Percentiles rank a stretch among this genome's conserved stretches.
phyloP scores from a whole-genome alignment of 1,284 basidiomycete genomes.

The Rhodotorula sp. region DNA sequence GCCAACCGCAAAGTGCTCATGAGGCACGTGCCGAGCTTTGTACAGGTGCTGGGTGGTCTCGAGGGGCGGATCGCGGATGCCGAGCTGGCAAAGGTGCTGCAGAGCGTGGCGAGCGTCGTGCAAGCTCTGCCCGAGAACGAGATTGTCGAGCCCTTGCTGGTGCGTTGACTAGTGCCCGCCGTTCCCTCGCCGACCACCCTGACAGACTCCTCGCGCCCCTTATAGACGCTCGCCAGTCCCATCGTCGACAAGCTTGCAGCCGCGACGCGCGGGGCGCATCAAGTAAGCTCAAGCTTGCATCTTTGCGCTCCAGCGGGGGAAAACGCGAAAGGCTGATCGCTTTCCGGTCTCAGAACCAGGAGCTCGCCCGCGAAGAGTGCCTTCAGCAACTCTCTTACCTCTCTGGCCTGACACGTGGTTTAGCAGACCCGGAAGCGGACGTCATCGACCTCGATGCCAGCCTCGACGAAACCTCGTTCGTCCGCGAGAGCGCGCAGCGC shows the following conservation, averaged over 20 bases:
- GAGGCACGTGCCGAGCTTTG: constrained; percentile 44
- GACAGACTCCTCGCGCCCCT: background rate
- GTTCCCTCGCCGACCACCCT: background rate
- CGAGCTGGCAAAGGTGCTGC: constrained; percentile 46
- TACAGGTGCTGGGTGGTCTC: constrained; percentile 41
- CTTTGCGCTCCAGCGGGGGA: background rate
- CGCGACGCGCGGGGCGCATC: constrained; percentile 7
- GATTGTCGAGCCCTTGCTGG: constrained; percentile 36
- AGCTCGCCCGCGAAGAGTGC: constrained; percentile 30
- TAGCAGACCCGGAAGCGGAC: constrained; percentile 45
- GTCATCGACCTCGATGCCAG: constrained; percentile 43
- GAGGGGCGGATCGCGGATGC: constrained; percentile 43
- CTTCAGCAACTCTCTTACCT: constrained; percentile 44
- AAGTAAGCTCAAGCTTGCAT: constrained; percentile 6
- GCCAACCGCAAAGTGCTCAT: constrained; percentile 40
- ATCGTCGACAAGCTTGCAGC: constrained; percentile 34
- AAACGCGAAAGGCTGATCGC: background rate
- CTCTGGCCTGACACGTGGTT: constrained; percentile 42
- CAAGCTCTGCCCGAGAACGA: constrained; percentile 41
- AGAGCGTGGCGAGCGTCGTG: constrained; percentile 45
- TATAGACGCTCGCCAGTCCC: constrained; percentile 25
- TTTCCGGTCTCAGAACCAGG: constrained; percentile 6
- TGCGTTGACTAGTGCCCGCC: constrained; percentile 4
- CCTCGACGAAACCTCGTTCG: constrained; percentile 37
- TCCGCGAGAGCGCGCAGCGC: constrained; percentile 16